Conservation (phyloP, 345 rosid genomes). For the Gossypium sturtianum region DNA sequence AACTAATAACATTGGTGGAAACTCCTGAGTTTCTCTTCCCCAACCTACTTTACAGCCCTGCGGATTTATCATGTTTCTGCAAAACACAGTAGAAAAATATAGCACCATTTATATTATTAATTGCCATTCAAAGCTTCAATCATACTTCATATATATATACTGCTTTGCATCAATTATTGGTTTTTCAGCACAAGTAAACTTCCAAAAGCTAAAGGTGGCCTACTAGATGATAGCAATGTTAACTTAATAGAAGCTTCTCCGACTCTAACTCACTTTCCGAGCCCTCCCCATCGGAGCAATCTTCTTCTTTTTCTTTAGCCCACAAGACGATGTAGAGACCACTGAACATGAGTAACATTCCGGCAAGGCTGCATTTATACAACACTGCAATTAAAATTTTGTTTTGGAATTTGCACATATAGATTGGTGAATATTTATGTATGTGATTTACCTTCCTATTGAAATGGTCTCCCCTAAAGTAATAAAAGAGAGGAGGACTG, state of each 20-base stretch:
- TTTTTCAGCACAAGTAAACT: background rate
- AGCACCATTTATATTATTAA: background rate
- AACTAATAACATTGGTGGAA: background rate
- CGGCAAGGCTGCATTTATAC: slow-evolving; percentile 53
- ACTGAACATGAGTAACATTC: slow-evolving; percentile 73
- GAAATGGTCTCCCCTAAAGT: slow-evolving; percentile 58
- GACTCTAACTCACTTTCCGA: slow-evolving; percentile 43
- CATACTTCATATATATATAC: background rate
- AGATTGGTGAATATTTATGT: background rate
- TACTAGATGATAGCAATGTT: slow-evolving; percentile 6
- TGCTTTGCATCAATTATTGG: background rate
- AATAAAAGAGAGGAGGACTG: slow-evolving; percentile 51
- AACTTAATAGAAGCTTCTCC: slow-evolving; percentile 68
- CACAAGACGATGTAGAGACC: slow-evolving; percentile 86
- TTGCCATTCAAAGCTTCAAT: background rate
- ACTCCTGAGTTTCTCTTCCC: background rate
- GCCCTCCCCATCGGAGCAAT: slow-evolving; percentile 17
- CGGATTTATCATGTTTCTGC: slow-evolving; percentile 16
- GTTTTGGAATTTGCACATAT: background rate
- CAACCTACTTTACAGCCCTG: background rate
- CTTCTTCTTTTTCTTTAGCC: slow-evolving; percentile 91
- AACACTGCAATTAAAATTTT: background rate
- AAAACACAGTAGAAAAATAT: slow-evolving; percentile 1
- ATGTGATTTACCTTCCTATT: slow-evolving; percentile 50
- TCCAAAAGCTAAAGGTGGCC: background rate